A percentile compares a stretch with the other conserved stretches of the same genome.
Evolutionary conservation across 345 rosid species (phyloP).

Genomic region (Salix purpurea): DNA sequence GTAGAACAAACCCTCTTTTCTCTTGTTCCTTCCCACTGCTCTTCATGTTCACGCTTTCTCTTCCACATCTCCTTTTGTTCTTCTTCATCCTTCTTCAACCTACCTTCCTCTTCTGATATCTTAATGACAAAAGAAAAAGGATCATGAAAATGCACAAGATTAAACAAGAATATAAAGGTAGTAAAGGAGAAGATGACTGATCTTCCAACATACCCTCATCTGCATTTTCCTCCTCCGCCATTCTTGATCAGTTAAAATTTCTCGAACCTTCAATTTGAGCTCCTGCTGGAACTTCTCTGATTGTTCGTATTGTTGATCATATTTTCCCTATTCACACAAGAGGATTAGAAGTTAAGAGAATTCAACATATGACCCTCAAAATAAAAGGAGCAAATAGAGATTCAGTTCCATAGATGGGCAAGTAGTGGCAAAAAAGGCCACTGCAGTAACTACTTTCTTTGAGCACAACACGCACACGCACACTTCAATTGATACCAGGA

Average conservation of each 20-base stretch:
- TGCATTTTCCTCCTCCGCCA: slow-evolving; percentile 99
- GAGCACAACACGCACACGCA: neutral
- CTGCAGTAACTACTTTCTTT: neutral
- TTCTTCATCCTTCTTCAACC: slow-evolving; percentile 95
- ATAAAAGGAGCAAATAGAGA: neutral
- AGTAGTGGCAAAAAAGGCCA: neutral
- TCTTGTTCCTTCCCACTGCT: slow-evolving; percentile 99
- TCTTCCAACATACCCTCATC: slow-evolving; percentile 67
- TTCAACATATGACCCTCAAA: neutral
- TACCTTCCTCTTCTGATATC: slow-evolving; percentile 99
- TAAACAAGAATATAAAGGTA: slow-evolving; percentile 3
- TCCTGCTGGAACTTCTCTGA: slow-evolving; percentile 79
- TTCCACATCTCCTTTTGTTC: slow-evolving; percentile 96
- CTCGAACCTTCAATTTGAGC: slow-evolving; percentile 79
- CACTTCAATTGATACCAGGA: neutral
- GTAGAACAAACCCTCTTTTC: slow-evolving; percentile 67
- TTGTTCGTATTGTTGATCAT: slow-evolving; percentile 63
- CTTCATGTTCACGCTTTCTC: slow-evolving; percentile 96
- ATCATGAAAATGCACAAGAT: neutral
- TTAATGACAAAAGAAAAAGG: slow-evolving; percentile 23
- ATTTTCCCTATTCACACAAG: slow-evolving; percentile 62
- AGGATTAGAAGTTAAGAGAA: neutral
- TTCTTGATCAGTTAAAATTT: slow-evolving; percentile 91
- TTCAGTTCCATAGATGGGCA: neutral
- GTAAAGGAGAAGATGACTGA: slow-evolving; percentile 12